phyloP scores from a whole-genome alignment of 1,284 basidiomycete species.

The Ustilago nuda region DNA sequence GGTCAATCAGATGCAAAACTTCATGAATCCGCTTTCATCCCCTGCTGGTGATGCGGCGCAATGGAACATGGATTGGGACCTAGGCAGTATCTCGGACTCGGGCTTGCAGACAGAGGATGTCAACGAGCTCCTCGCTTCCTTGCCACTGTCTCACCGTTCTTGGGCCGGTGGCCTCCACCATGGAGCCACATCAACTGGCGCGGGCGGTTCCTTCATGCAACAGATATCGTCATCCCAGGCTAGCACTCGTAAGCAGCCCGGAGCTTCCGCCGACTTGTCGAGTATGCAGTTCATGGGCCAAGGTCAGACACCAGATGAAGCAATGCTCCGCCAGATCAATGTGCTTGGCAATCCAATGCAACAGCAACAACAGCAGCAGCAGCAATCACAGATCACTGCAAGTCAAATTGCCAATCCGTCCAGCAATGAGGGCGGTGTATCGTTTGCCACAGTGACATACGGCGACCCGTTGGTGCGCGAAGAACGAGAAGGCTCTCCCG shows the following conservation, averaged over 20 bases:
- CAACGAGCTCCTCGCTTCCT: constrained; percentile 35
- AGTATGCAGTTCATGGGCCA: constrained; percentile 4
- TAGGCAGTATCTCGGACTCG: constrained; percentile 36
- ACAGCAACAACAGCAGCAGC: constrained; percentile 19
- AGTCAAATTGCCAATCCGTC: neutral
- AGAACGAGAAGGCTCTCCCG: constrained; percentile 36
- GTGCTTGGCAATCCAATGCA: constrained; percentile 6
- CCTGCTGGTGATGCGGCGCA: constrained; percentile 11
- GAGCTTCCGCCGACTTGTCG: neutral
- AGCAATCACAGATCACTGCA: neutral
- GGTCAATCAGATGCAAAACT: constrained; percentile 26
- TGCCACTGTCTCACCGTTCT: constrained; percentile 50
- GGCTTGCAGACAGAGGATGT: constrained; percentile 29
- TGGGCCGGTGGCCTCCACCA: constrained; percentile 56
- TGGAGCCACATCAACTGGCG: constrained; percentile 11
- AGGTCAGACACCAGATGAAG: constrained; percentile 15
- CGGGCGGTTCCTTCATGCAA: neutral
- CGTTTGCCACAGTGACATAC: constrained; percentile 33
- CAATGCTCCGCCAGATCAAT: constrained; percentile 23
- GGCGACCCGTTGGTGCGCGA: constrained; percentile 35
- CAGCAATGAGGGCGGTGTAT: constrained; percentile 26
- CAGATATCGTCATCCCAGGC: constrained; percentile 11
- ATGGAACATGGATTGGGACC: constrained; percentile 49
- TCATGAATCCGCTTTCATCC: constrained; percentile 34
- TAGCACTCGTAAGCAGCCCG: neutral